Base-by-base conservation (phyloP, 2,329 filamentous ascomycete species). In the Gaeumannomyces sp. region DNA sequence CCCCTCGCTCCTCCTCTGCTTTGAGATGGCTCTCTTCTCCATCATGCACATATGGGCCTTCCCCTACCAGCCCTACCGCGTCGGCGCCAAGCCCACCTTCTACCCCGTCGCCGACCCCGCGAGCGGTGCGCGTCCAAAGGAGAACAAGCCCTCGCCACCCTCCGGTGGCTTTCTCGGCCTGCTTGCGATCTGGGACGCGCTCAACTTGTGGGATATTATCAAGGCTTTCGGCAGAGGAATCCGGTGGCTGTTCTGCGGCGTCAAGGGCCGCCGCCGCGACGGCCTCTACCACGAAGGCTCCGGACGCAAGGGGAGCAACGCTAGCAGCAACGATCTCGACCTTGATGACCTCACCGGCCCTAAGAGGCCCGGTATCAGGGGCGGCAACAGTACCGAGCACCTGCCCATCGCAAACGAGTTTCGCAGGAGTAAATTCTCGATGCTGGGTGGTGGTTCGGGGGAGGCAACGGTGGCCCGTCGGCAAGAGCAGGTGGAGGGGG, bases 11-110 rank as follows among this genome's bases (percentile, higher is more conserved):
- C 79, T 96, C 14, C 85, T 95, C 29, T 93, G 90, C 72, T 79
- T 95, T 57, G 92, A 96, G 76, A 96, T 96, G 92, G 86, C 90
- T 11, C 78, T 91, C 35, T 96, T 96, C 71, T 81, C 90, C 25
- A 72, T 93, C 59, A 76, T 96, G 64, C 92, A 96, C 74, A 77
- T 95, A 22, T 96, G 88, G 81, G 91, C 93, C 2, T 97, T 95
- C 72, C 84, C 90, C 1, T 95, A 89, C 81, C 82, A 82, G 65
- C 87, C 87, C 1, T 97, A 96, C 75, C 79, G 76, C 28, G 72
- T 73, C 50, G 61, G 58, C 33, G 78, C 79, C 27, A 81, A 77
- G 62, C 70, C 73, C 38, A 76, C 75, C n/a, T 82, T 78, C 65
- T 84, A 84, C 66, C 81, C 82, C 58, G 70, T 74, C 63, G 73